Evolutionary conservation across 1,284 basidiomycete genomes (phyloP).

Genomic region (Lignosus rhinocerotis): DNA sequence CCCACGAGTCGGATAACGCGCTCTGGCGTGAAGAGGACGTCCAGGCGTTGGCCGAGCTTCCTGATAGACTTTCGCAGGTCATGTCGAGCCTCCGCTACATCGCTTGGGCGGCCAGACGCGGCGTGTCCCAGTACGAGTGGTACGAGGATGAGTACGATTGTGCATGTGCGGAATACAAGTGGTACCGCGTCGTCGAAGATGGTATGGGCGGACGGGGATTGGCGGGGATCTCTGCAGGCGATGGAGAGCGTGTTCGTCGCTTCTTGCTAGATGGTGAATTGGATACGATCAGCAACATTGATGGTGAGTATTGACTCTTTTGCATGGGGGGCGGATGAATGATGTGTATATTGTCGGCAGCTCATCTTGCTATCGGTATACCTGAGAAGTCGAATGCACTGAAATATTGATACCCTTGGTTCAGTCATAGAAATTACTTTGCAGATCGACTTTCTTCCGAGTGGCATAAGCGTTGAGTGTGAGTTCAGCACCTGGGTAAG

Average conservation of each 20-base stretch:
- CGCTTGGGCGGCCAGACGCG: slow-evolving; percentile 18
- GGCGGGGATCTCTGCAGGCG: slow-evolving; percentile 1
- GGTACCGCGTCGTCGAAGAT: slow-evolving; percentile 10
- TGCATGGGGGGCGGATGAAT: background rate
- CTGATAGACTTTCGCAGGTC: slow-evolving; percentile 10
- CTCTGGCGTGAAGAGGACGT: slow-evolving; percentile 14
- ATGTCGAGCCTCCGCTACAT: slow-evolving; percentile 15
- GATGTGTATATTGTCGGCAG: background rate
- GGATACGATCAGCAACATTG: slow-evolving; percentile 10
- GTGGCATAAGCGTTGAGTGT: too few relatives aligned
- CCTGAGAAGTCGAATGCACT: background rate
- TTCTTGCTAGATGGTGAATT: slow-evolving; percentile 12
- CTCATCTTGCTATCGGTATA: background rate
- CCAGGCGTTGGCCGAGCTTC: slow-evolving; percentile 13
- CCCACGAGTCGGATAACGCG: slow-evolving; percentile 3
- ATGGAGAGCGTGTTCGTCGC: slow-evolving; percentile 15
- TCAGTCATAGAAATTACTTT: background rate
- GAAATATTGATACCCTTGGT: background rate
- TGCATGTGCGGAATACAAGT: slow-evolving; percentile 14
- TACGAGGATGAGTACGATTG: slow-evolving; percentile 17
- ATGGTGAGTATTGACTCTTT: slow-evolving; percentile 1
- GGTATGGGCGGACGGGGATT: background rate
- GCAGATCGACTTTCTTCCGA: too few relatives aligned
- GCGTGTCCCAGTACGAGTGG: slow-evolving; percentile 12
- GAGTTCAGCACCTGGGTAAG: too few relatives aligned